Conservation (phyloP, 139 green algal species). For the Zygnema cylindricum region DNA sequence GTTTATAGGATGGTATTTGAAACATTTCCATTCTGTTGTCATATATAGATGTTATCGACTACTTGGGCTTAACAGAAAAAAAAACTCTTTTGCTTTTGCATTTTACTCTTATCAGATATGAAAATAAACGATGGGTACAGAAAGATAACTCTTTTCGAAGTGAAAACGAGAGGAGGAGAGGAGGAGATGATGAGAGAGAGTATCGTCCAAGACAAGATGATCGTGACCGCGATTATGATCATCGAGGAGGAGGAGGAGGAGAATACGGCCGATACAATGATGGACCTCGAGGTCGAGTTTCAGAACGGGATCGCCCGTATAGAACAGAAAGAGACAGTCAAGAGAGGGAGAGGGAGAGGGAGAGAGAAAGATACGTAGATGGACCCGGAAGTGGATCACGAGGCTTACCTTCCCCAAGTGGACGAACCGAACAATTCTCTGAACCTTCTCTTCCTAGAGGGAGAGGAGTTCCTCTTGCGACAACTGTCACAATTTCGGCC, state of each 20-base stretch:
- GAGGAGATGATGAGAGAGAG: neutral
- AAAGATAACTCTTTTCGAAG: neutral
- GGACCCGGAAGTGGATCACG: neutral
- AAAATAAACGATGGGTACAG: neutral
- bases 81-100: neutral
- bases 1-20: too few relatives aligned
- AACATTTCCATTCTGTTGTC: too few relatives aligned
- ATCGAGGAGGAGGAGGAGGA: constrained; percentile 4
- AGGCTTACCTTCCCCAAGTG: neutral
- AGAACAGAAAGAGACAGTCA: neutral
- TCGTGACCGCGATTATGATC: constrained; percentile 12
- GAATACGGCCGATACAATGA: constrained; percentile 4
- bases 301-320: constrained; percentile 4
- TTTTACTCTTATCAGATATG: neutral
- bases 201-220: neutral
- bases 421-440: neutral
- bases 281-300: neutral
- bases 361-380: constrained; percentile 9
- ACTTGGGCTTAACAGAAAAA: neutral
- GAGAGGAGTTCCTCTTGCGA: neutral
- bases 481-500: neutral
- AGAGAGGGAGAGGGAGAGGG: constrained; percentile 23
- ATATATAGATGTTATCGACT: too few relatives aligned
- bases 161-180: neutral
- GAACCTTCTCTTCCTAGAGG: neutral